Base-by-base conservation (phyloP, 2,329 filamentous ascomycete genomes). In the Talaromyces marneffei region DNA sequence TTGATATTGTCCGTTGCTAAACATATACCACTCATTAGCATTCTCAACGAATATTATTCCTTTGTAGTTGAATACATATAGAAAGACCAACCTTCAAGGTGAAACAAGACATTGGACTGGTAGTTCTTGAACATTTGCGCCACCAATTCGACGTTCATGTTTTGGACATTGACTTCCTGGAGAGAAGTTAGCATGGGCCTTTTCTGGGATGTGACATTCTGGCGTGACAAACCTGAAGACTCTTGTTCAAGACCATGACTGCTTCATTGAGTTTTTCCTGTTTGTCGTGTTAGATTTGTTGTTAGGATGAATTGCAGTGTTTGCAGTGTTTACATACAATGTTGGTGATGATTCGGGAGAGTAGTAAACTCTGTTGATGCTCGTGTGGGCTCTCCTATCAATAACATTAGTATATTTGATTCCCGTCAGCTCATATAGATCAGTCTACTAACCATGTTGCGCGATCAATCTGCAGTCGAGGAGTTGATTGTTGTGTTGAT, bases 81-180 rank as follows among this genome's bases (percentile, higher is more conserved):
- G 60, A 23, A 29, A 18, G 39, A 56, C 74, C 66, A 80, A 95
- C 94, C 94, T 86, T 97, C 94, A 5, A 99, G 83, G 70, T 99
- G 94, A 74, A 99, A 97, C 5, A 97, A 80, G 14, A 97, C 93
- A 69, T 97, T 99, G 10, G 92, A 96, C 75, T 97, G 92, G 74
- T 99, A 99, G 78, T 97, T 99, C 80, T 97, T 97, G 82, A 97
- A 99, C 94, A 99, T 99, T 73, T 97, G 93, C 0, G 93, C 92
- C 4, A 97, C 94, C 2, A 97, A 83, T 78, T 97, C 94, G 37
- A 97, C 91, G 72, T 99, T 96, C 92, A 97, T 97, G 75, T 97
- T 99, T 71, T 96, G 90, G 60, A 97, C 88, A 72, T 97, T 97
- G 82, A 97, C 97, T 67, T 97, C 93, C 90, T 96, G 68, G 5